Conservation (phyloP, 2,329 filamentous ascomycete genomes). For the Fusarium transvaalense region DNA sequence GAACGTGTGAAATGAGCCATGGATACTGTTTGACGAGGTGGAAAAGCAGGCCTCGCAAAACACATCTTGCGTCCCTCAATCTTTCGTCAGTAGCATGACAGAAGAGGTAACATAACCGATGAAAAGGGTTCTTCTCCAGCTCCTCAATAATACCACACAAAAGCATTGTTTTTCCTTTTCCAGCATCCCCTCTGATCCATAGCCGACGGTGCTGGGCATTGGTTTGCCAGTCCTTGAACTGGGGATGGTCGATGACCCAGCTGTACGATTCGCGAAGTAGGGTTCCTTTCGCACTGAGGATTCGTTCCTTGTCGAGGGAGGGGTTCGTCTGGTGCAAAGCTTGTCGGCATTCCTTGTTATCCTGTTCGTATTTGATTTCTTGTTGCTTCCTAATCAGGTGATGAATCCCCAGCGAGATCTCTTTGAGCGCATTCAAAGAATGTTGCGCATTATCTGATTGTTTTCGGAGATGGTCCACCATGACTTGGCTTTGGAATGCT, state of each 20-base stretch:
- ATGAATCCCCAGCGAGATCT: neutral
- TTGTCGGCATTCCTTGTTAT: neutral
- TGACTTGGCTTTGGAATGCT: neutral
- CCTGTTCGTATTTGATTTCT: neutral
- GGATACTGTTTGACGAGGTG: fast-evolving
- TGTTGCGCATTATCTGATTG: neutral
- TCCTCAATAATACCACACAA: neutral
- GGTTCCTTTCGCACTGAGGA: neutral
- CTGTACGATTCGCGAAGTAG: neutral
- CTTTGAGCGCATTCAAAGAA: neutral
- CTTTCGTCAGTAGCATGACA: neutral
- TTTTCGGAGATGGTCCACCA: neutral
- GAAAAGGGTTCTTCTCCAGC: neutral
- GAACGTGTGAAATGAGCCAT: neutral
- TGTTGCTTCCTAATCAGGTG: neutral
- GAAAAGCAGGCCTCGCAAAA: neutral
- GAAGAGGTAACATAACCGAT: neutral
- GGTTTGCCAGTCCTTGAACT: neutral
- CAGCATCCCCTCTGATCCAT: neutral
- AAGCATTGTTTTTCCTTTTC: neutral
- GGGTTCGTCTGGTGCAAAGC: neutral
- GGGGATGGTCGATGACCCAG: neutral
- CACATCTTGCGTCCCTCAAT: neutral
- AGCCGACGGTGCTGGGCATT: fast-evolving
- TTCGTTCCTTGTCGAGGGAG: neutral